Evolutionary conservation across 176 grass and related monocot species (phyloP), one percentile per base, ranked within the genome.

Genomic region (Rhynchospora breviuscula): DNA sequence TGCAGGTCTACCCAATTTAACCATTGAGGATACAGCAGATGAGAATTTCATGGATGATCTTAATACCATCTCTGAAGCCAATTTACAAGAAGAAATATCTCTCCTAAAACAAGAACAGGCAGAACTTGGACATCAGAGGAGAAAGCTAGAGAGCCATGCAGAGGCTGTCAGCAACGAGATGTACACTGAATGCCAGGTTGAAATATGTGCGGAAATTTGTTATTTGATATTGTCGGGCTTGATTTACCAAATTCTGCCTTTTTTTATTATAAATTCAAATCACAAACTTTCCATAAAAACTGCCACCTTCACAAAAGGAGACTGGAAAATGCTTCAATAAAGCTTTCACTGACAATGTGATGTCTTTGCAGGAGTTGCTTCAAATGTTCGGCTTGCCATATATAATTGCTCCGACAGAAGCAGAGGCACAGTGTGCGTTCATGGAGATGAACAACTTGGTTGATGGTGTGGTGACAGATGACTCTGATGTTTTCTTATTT

Each of bases 331-430:
- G 51, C 49, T 21, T 46, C 61, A 2, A 60, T 10, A 62, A 18
- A 80, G 19, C 7, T 79, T 19, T 79, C 13, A 59, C 48, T 79
- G n/a, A 65, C 11, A 35, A 19, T 62, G 7, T 81, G 43, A 69
- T 82, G 19, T 48, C 58, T 54, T 40, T 95, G 64, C 79, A 98
- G 95, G 95, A 98, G 72, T 88, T 98, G 81, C 89, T 98, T 67
- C 95, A 98, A 90, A 95, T 98, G 95, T 98, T 98, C 89, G 95
- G 92, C 40, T 89, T 98, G 92, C 92, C 95, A 51, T 98, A 95
- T 91, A 94, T 95, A 81, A 98, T 98, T 90, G 92, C 95, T 86
- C 85, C 95, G 22, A 98, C 82, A 15, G 95, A 98, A 85, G 92
- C 95, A 70, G 95, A 98, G 91, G 95, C 95, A 84, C 95, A 98